Conservation (phyloP, 345 rosid species). For the Raphanus raphanistrum region DNA sequence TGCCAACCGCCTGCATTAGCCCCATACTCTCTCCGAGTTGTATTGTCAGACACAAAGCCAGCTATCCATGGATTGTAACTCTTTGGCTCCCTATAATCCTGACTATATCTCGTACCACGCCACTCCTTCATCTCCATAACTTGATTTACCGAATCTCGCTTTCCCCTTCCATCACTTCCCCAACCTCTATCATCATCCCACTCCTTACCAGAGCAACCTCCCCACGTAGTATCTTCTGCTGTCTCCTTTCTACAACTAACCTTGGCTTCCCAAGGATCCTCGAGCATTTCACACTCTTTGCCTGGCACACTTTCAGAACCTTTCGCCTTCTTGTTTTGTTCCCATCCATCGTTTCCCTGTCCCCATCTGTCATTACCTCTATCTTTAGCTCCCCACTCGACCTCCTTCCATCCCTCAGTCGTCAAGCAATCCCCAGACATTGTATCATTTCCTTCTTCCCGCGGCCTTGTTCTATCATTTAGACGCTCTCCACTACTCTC, state of each 20-base stretch:
- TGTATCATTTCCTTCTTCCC: conserved; percentile 39
- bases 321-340: conserved; percentile 31
- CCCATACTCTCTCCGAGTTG: conserved; percentile 29
- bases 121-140: conserved; percentile 13
- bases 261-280: conserved; percentile 40
- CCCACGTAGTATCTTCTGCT: conserved; percentile 21
- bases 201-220: conserved; percentile 31
- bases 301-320: conserved; percentile 6
- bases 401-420: conserved; percentile 5
- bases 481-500: conserved; percentile 22
- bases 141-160: conserved; percentile 34
- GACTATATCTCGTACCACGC: conserved; percentile 7
- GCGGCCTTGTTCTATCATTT: conserved; percentile 37
- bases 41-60: conserved; percentile 10
- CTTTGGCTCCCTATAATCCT: conserved; percentile 37
- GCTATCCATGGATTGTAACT: conserved; percentile 34
- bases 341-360: conserved; percentile 25
- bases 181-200: conserved; percentile 30
- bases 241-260: conserved; percentile 17
- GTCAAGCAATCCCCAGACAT: not conserved
- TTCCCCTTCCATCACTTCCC: conserved; percentile 25
- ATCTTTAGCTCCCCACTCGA: not conserved
- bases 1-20: conserved; percentile 40
- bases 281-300: not conserved
- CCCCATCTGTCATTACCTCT: conserved; percentile 1